Evolutionary conservation across 2,329 filamentous ascomycete genomes (phyloP).

Genomic region (Penicillium brasilianum): DNA sequence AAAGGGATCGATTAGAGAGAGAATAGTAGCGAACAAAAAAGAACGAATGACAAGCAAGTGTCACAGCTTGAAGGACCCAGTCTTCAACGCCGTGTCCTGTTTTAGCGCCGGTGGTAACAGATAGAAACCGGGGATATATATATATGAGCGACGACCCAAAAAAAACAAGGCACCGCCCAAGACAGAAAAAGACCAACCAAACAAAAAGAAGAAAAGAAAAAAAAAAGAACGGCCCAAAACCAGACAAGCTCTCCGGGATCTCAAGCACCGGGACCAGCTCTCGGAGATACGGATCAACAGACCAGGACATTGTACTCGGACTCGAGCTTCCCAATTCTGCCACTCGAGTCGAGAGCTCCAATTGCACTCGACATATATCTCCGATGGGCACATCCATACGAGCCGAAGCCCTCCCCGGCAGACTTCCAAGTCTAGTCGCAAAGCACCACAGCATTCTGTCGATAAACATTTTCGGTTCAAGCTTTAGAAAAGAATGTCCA

Average conservation of each 20-base stretch:
- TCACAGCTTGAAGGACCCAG: not conserved
- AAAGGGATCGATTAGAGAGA: not conserved
- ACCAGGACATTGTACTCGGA: not conserved
- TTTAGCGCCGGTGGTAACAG: constrained; percentile 21
- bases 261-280: constrained; percentile 3
- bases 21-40: constrained; percentile 3
- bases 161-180: not conserved
- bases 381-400: not conserved
- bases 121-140: constrained; percentile 21
- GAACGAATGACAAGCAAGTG: not conserved
- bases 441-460: not conserved
- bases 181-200: constrained; percentile 8
- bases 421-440: not conserved
- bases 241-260: not conserved
- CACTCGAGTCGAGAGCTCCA: not conserved
- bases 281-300: not conserved
- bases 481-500: constrained; percentile 52
- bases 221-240: not conserved
- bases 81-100: constrained; percentile 19
- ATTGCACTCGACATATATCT: not conserved
- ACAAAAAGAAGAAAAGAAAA: constrained; percentile 8
- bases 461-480: not conserved
- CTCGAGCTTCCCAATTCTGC: not conserved
- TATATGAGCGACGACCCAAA: constrained; percentile 18
- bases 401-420: not conserved